Evolutionary conservation across 2,329 filamentous ascomycete species (phyloP), one percentile per base, ranked within the genome.

Genomic region (Cytospora piceae): DNA sequence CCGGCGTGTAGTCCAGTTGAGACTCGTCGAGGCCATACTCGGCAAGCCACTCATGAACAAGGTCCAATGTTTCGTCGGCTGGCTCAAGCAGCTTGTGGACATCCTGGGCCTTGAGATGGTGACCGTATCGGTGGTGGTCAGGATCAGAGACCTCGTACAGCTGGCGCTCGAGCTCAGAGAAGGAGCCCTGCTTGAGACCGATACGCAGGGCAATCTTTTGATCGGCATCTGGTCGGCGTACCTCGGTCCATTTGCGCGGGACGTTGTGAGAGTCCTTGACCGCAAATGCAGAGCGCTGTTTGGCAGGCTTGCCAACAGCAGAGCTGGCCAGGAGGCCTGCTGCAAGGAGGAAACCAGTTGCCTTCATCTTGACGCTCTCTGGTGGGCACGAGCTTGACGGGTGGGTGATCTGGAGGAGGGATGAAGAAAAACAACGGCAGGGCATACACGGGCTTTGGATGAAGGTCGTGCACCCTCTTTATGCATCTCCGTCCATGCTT

Each of bases 191-290:
- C 77, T 83, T 87, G 67, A 88, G 73, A 34, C 82, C 85, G 71
- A 88, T 87, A 58, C 85, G 81, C 56, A 88, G 74, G 42, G 84
- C 76, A 67, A 88, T 80, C 39, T 79, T 75, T 67, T 84, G 80
- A 22, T 78, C 74, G 54, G 80, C 77, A 49, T 82, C 78, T 3
- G 85, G 81, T 37, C 78, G 75, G 49, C 78, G 79, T 56, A 82
- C 72, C 66, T 77, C 77, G 11, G 74, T 78, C 85, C 85, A 88
- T 62, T 76, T 76, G 34, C 75, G 73, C 8, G 86, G 85, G 14
- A 83, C 81, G 69, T 74, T 69, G 72, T 87, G 84, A 20, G 76
- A 78, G 67, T 87, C 85, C 75, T 88, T 88, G 69, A 88, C 77
- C 8, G 63, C 66, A 31, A 67, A 66, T 20, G 49, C 51, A 32